Base-by-base conservation (phyloP, 768 basidiomycete genomes). In the Trametes elegans region DNA sequence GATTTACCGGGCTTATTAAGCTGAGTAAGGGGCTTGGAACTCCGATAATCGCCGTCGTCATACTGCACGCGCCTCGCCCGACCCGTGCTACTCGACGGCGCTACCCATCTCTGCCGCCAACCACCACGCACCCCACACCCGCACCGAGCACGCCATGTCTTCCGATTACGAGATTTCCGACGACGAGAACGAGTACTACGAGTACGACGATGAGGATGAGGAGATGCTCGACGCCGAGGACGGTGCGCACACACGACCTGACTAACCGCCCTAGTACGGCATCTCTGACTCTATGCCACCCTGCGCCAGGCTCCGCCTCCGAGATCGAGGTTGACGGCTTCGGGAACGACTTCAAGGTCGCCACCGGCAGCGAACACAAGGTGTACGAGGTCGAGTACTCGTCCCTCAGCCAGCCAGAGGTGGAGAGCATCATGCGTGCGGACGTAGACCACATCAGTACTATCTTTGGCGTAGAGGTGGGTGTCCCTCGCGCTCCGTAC, bases 361-460 rank as follows among this genome's bases (percentile, higher is more conserved):
- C 73, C 0, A 68, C 75, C 4, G 85, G 83, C 66, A 76, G 74
- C 39, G 80, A 79, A 63, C 76, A 68, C 59, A 89, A 90, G 73
- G 71, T 83, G 2, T 97, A 93, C 66, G 92, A 97, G 64, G 82
- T 97, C 38, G 85, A 91, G n/a, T 89, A 85, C 67, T 83, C 88
- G 53, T 79, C 87, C 11, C 81, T 95, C 46, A 81, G 80, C 51
- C 83, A 90, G 65, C 63, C 71, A 5, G 83, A 85, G 21, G 84
- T 99, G 48, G 86, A 90, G 76, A 82, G 79, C 60, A 81, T 84
- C 62, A 93, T 97, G 83, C 74, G 77, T 55, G 69, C 74, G 49
- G 91, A 95, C 64, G 76, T 93, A 39, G 89, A 90, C n/a, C 84
- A 94, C 70, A 89, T 98, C 57, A 81, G 85, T 62, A 84, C 85